phyloP scores from a whole-genome alignment of 2,329 filamentous ascomycete species.

The Aspergillus versicolor region DNA sequence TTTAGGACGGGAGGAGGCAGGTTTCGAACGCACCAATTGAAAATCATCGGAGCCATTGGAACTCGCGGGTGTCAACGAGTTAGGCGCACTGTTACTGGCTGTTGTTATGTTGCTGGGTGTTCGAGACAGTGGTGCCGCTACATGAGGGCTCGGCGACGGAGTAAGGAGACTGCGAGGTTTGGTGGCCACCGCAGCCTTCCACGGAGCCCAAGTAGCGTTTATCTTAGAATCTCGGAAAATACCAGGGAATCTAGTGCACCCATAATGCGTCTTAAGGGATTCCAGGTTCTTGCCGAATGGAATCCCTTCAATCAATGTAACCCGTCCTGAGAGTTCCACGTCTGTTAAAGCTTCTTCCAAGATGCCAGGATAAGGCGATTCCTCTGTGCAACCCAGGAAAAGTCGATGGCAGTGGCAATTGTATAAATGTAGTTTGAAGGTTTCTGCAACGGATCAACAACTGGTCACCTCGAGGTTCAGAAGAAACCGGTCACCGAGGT shows the following conservation, averaged over 20 bases:
- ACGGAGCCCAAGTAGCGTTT: constrained; percentile 33
- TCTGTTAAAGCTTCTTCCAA: constrained; percentile 52
- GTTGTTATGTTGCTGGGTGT: constrained; percentile 42
- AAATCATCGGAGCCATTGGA: constrained; percentile 39
- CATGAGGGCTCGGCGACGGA: constrained; percentile 36
- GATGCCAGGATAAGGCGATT: constrained; percentile 54
- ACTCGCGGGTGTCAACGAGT: constrained; percentile 37
- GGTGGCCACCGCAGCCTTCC: constrained; percentile 31
- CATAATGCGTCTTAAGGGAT: constrained; percentile 48
- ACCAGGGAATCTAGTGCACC: constrained; percentile 49
- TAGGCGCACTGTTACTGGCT: constrained; percentile 33
- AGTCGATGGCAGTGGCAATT: constrained; percentile 62
- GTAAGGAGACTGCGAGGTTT: constrained; percentile 32
- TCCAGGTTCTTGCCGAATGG: constrained; percentile 56
- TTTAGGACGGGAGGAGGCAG: constrained; percentile 30
- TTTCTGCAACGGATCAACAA: constrained; percentile 38
- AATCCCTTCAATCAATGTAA: constrained; percentile 58
- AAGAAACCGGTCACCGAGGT: background rate
- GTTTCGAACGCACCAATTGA: constrained; percentile 39
- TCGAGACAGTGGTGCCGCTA: constrained; percentile 29
- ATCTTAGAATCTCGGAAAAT: constrained; percentile 57
- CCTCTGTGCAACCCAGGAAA: constrained; percentile 59
- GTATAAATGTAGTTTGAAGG: constrained; percentile 55
- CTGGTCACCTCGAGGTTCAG: constrained; percentile 23
- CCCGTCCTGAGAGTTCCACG: constrained; percentile 44